Conservation (phyloP, 495 filamentous ascomycete genomes). For the Trypethelium eluteriae region DNA sequence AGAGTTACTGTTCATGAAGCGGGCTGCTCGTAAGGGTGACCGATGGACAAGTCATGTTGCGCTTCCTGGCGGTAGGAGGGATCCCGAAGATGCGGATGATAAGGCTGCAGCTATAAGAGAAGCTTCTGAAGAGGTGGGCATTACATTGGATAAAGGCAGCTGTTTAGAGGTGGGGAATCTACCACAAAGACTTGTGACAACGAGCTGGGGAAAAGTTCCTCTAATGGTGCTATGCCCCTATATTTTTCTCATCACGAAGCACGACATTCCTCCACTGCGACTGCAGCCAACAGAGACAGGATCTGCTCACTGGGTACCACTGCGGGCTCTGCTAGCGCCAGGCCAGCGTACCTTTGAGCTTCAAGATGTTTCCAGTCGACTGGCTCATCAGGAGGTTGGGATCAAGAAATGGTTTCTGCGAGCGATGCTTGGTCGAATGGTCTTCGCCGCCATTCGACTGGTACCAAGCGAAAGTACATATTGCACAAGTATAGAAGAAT, state of each 20-base stretch:
- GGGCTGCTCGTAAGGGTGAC: conserved; percentile 61
- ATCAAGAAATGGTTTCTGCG: conserved; percentile 47
- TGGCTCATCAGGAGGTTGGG: conserved; percentile 46
- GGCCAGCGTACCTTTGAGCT: conserved; percentile 53
- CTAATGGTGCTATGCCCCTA: conserved; percentile 78
- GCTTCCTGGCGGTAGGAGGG: conserved; percentile 64
- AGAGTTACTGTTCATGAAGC: conserved; percentile 71
- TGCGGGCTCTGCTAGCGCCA: conserved; percentile 57
- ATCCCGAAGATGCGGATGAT: conserved; percentile 61
- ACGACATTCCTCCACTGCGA: conserved; percentile 49
- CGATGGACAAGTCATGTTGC: conserved; percentile 72
- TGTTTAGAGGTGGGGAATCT: conserved; percentile 59
- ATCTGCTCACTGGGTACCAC: conserved; percentile 69
- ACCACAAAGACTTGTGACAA: conserved; percentile 64
- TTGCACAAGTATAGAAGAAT: conserved; percentile 32
- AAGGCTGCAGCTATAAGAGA: conserved; percentile 60
- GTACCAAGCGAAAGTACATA: conserved; percentile 55
- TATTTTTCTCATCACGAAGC: conserved; percentile 56
- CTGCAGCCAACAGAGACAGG: conserved; percentile 68
- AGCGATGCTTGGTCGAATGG: conserved; percentile 57
- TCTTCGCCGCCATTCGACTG: conserved; percentile 61
- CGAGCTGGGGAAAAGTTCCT: conserved; percentile 63
- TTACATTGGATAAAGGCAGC: conserved; percentile 51
- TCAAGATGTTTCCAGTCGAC: conserved; percentile 60
- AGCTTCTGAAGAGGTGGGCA: conserved; percentile 63